Conservation (phyloP, 495 filamentous ascomycete genomes). For the Penicillium macrosclerotiorum region DNA sequence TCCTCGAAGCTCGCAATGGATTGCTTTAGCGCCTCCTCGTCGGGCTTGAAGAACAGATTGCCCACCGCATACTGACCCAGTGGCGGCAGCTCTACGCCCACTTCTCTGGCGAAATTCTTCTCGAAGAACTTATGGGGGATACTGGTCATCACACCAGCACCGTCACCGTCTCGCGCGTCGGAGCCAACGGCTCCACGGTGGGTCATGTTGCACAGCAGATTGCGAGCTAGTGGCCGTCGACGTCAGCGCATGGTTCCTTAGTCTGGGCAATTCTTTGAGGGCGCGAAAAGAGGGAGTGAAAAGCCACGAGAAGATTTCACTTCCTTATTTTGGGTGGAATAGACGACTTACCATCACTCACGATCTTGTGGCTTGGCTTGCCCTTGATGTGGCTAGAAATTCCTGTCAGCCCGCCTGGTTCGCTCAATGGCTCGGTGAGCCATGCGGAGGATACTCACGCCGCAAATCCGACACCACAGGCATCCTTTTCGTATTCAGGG, state of each 20-base stretch:
- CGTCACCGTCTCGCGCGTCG: constrained; percentile 95
- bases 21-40: constrained; percentile 80
- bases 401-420: constrained; percentile 7
- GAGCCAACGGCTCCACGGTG: constrained; percentile 98
- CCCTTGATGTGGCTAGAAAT: constrained; percentile 88
- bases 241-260: constrained; percentile 9
- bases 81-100: constrained; percentile 79
- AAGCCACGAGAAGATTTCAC: background rate
- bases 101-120: constrained; percentile 94
- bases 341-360: constrained; percentile 85
- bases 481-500: constrained; percentile 96
- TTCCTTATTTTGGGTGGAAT: background rate
- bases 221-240: constrained; percentile 60
- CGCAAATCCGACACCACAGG: constrained; percentile 98
- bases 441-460: constrained; percentile 63
- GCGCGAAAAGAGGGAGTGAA: background rate
- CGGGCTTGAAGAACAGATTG: constrained; percentile 98
- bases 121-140: constrained; percentile 98
- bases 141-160: constrained; percentile 98
- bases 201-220: constrained; percentile 99
- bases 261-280: background rate
- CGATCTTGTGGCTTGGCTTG: constrained; percentile 95
- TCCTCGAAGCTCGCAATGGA: constrained; percentile 89
- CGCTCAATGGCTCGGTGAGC: constrained; percentile 1
- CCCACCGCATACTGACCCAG: constrained; percentile 95